Conservation (phyloP, 1,284 basidiomycete genomes). For the Porogramme epimiltina region DNA sequence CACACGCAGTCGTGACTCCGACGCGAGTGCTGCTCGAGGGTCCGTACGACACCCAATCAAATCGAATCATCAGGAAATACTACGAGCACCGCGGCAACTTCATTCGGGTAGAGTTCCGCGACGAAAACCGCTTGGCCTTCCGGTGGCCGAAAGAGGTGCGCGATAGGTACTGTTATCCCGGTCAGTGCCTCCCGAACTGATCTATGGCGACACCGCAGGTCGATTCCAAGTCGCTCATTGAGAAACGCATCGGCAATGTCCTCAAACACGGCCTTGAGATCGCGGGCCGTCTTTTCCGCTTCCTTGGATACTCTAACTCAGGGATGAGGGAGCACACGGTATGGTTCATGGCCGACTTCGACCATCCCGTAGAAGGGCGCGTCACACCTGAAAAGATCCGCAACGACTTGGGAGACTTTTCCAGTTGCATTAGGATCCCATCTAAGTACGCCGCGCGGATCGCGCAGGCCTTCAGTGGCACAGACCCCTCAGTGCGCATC, state of each 20-base stretch:
- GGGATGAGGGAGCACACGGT: slow-evolving; percentile 71
- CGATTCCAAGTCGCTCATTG: slow-evolving; percentile 56
- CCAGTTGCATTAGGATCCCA: slow-evolving; percentile 54
- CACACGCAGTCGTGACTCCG: slow-evolving; percentile 70
- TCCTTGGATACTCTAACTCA: slow-evolving; percentile 75
- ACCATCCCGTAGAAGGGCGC: slow-evolving; percentile 40
- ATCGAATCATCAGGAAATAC: slow-evolving; percentile 61
- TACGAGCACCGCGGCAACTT: slow-evolving; percentile 62
- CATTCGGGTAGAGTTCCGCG: slow-evolving; percentile 76
- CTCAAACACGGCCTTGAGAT: slow-evolving; percentile 66
- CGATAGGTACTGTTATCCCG: background rate
- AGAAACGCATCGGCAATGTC: slow-evolving; percentile 59
- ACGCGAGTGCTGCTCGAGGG: slow-evolving; percentile 71
- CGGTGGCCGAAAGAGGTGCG: slow-evolving; percentile 60
- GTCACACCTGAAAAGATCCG: slow-evolving; percentile 63
- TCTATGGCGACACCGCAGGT: slow-evolving; percentile 29
- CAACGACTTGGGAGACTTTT: slow-evolving; percentile 64
- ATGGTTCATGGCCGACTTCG: slow-evolving; percentile 72
- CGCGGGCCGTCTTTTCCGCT: slow-evolving; percentile 69
- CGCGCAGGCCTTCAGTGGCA: slow-evolving; percentile 82
- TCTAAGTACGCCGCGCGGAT: slow-evolving; percentile 81
- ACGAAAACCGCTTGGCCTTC: slow-evolving; percentile 70
- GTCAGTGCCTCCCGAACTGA: too few species aligned
- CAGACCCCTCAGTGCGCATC: slow-evolving; percentile 68
- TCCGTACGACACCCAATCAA: slow-evolving; percentile 69